These are phyloP conservation scores for Fraxinus pennsylvanica DNA, from an alignment of 257 asterid species.

Conservation along the genomic window DNA sequence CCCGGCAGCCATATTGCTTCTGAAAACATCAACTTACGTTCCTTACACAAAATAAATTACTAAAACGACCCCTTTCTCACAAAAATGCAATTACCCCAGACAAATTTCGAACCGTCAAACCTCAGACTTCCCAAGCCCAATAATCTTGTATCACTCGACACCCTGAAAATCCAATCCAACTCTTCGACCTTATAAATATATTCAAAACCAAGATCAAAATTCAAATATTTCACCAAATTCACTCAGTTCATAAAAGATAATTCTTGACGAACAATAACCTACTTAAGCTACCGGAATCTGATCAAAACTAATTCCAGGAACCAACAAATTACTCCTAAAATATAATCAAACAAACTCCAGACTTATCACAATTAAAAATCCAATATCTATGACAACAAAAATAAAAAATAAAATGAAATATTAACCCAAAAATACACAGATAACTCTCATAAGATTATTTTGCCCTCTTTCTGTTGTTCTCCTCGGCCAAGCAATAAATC, in stretches of 20 bases:
- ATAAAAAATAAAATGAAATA: neutral
- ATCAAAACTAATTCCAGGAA: conserved; percentile 14
- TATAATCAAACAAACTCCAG: neutral
- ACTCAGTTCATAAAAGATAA: conserved; percentile 16
- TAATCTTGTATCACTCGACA: conserved; percentile 20
- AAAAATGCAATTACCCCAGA: neutral
- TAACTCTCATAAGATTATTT: conserved; percentile 22
- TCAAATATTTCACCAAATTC: conserved; percentile 19
- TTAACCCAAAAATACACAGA: conserved; percentile 5
- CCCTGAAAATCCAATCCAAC: conserved; percentile 27
- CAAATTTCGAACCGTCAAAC: no score
- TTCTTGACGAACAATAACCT: neutral
- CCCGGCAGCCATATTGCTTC: conserved; percentile 68
- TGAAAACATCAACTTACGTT: conserved; percentile 35
- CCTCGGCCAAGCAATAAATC: conserved; percentile 7
- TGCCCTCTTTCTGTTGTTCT: conserved; percentile 1
- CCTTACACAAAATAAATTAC: conserved; percentile 16
- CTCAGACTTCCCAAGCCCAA: neutral
- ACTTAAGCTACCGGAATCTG: conserved; percentile 15
- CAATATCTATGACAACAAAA: conserved; percentile 23
- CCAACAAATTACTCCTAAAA: conserved; percentile 20
- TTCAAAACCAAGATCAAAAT: conserved; percentile 33
- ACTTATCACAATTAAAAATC: conserved; percentile 24
- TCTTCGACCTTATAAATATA: conserved; percentile 10
- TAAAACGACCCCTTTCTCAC: conserved; percentile 20